Base-by-base conservation (phyloP, 768 basidiomycete species). In the Pholiota conissans region DNA sequence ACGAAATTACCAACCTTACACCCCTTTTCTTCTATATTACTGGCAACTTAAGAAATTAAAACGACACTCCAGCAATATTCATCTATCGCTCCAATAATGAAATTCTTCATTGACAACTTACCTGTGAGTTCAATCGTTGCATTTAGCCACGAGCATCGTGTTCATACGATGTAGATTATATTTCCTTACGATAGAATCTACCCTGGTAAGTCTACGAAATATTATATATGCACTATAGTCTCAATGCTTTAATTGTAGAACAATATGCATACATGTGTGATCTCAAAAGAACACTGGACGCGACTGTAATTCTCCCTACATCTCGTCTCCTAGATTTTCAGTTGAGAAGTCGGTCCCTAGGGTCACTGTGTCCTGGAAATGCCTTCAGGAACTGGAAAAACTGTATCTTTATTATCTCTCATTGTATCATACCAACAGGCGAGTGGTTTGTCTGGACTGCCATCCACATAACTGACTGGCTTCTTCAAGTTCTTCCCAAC, bases 261-360 rank as follows among this genome's bases (percentile, higher is more conserved):
- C 97, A 98, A 86, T 98, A 95, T 86, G 87, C 92, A 37, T 99
- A 99, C 70, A 98, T 99, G 95, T 94, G 93, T 74, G 97, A 99
- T 74, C 82, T 99, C 62, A 99, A 99, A 74, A 81, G 93, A 65
- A 94, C 96, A 1, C 82, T 99, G 16, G 97, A 99, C 74, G 95
- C 95, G 32, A 89, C 92, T 58, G 95, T 95, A 71, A 60, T 45
- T 57, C 30, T 35, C n/a, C 3, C 16, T 27, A 22, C 30, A 6
- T 32, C 30, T 37, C 22, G 42, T 52, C 57, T 51, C 10, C 47
- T 14, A n/a, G 54, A 37, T 47, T 40, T 20, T 26, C 3, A 20
- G 39, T 24, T 50, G 27, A 42, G 37, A 48, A 35, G 46, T 57
- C 26, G 28, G 18, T 54, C 39, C 64, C 34, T 67, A 98, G 95